These are phyloP conservation scores for Naegleria gruberi DNA, from an alignment of 208 protist species.

Conservation along the genomic window DNA sequence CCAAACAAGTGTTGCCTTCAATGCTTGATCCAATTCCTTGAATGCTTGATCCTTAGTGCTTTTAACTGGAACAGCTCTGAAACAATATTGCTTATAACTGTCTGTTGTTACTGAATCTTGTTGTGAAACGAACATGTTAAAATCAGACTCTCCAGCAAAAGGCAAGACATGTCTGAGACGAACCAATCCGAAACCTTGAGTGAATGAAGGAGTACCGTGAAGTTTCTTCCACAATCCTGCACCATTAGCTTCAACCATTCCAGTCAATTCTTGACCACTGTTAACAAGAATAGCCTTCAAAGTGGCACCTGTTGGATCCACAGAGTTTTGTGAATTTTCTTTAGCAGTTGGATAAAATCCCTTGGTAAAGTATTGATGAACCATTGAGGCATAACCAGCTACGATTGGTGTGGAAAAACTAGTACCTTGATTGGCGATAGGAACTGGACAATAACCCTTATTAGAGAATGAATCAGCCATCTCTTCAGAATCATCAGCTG, in stretches of 20 bases:
- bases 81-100: constrained; percentile 15
- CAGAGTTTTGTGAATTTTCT: neutral
- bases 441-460: neutral
- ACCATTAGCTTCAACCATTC: constrained; percentile 22
- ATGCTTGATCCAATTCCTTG: neutral
- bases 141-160: neutral
- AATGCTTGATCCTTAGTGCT: neutral
- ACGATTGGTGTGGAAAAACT: constrained; percentile 17
- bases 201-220: neutral
- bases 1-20: constrained; percentile 67
- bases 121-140: constrained; percentile 27
- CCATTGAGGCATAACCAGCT: neutral
- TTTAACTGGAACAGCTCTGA: neutral
- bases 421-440: constrained; percentile 6
- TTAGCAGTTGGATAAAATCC: constrained; percentile 4
- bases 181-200: constrained; percentile 26
- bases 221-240: neutral
- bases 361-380: constrained; percentile 17
- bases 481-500: neutral
- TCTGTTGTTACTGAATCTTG: neutral
- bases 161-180: neutral
- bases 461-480: neutral
- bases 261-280: neutral
- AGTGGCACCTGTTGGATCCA: constrained; percentile 37
- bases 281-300: constrained; percentile 11